Evolutionary conservation across 2,329 filamentous ascomycete species (phyloP).

Genomic region (Lecanoromycetidae sp.): DNA sequence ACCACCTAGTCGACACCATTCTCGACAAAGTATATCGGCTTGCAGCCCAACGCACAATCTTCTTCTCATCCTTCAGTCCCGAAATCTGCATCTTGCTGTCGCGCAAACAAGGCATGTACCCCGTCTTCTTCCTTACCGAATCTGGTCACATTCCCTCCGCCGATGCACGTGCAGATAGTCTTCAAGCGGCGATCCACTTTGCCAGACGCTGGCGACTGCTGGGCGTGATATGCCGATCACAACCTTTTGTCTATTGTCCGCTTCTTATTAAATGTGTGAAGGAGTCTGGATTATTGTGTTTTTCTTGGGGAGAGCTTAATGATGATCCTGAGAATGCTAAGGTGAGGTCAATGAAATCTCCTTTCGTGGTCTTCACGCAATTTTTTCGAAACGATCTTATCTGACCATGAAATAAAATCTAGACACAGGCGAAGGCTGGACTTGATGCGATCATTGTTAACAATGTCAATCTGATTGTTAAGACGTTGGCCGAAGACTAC

Average conservation of each 20-base stretch:
- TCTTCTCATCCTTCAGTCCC: slow-evolving; percentile 29
- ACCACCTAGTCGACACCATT: slow-evolving; percentile 30
- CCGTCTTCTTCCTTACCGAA: slow-evolving; percentile 8
- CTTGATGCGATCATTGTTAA: slow-evolving; percentile 11
- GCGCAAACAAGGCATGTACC: slow-evolving; percentile 6
- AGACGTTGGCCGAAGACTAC: no score
- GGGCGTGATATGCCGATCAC: slow-evolving; percentile 3
- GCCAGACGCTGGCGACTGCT: slow-evolving; percentile 5
- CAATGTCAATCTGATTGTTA: slow-evolving; percentile 6
- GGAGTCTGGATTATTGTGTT: slow-evolving; percentile 4
- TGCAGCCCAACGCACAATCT: slow-evolving; percentile 23
- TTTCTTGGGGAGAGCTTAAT: slow-evolving; percentile 9
- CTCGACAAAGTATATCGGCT: slow-evolving; percentile 24
- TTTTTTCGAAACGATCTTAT: neutral
- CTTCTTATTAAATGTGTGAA: slow-evolving; percentile 3
- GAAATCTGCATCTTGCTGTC: slow-evolving; percentile 18
- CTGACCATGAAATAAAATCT: neutral
- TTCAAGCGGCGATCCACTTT: slow-evolving; percentile 8
- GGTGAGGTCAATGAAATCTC: no score
- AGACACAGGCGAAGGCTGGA: slow-evolving; percentile 9
- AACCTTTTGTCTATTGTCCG: slow-evolving; percentile 5
- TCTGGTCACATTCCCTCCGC: slow-evolving; percentile 6
- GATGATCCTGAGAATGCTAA: slow-evolving; percentile 3
- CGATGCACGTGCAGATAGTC: slow-evolving; percentile 7
- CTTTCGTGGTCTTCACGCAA: no score